phyloP scores from a whole-genome alignment of 2,329 filamentous ascomycete genomes.

The Colletotrichum musicola region DNA sequence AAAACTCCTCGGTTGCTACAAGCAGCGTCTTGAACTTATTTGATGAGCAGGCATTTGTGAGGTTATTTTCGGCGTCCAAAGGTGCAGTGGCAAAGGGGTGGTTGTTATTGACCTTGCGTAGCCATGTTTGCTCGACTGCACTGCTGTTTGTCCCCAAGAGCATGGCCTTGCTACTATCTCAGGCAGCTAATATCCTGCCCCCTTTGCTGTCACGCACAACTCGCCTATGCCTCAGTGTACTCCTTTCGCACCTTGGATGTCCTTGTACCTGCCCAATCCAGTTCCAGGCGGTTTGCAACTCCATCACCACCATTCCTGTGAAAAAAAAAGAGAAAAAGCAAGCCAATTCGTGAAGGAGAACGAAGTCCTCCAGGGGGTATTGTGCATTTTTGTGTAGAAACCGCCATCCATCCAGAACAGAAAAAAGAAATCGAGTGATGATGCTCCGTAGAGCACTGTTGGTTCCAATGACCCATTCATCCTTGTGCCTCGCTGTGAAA shows the following conservation, averaged over 20 bases:
- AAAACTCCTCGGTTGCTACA: too few relatives aligned
- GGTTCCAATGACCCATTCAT: background rate
- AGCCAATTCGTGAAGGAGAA: constrained; percentile 34
- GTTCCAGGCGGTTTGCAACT: constrained; percentile 14
- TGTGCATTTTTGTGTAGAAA: constrained; percentile 40
- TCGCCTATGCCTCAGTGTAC: background rate
- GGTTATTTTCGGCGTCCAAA: too few relatives aligned
- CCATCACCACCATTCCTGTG: constrained; percentile 21
- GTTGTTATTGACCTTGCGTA: too few relatives aligned
- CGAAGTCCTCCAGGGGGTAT: constrained; percentile 36
- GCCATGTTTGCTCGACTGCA: too few relatives aligned
- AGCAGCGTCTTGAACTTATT: too few relatives aligned
- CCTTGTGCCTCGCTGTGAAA: constrained; percentile 27
- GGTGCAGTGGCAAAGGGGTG: too few relatives aligned
- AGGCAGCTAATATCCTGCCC: too few relatives aligned
- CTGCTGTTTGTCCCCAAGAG: too few relatives aligned
- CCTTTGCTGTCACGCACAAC: background rate
- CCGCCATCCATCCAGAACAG: constrained; percentile 25
- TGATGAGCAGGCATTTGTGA: too few relatives aligned
- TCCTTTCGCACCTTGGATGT: background rate
- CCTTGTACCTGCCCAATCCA: background rate
- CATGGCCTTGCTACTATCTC: too few relatives aligned
- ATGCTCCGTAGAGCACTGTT: constrained; percentile 21
- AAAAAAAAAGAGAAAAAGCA: constrained; percentile 13
- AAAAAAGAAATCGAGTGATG: constrained; percentile 27